phyloP scores from a whole-genome alignment of 257 asterid species.

The Linderniella brevidens region DNA sequence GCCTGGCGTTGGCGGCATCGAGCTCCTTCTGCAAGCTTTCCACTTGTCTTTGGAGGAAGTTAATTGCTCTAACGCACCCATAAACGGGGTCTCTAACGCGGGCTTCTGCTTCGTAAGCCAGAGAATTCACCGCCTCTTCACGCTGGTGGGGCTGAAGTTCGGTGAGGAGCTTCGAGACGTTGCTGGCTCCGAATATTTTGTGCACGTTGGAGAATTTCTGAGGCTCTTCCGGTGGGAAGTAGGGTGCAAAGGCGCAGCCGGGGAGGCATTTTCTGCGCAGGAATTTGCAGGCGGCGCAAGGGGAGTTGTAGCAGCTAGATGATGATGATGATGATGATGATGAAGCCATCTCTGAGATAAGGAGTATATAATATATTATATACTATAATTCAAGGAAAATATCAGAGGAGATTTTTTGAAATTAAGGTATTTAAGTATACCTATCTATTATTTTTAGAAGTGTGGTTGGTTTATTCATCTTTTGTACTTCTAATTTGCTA shows the following conservation, averaged over 20 bases:
- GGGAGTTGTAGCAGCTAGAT: conserved; percentile 6
- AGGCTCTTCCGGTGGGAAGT: conserved; percentile 79
- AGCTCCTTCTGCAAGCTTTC: too few species aligned
- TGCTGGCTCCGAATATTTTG: conserved; percentile 81
- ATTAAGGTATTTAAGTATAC: too few species aligned
- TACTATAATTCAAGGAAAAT: too few species aligned
- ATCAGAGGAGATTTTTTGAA: too few species aligned
- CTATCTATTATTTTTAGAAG: too few species aligned
- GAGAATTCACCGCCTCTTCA: conserved; percentile 67
- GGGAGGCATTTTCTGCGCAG: conserved; percentile 78
- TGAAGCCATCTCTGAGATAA: too few species aligned
- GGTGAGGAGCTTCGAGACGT: conserved; percentile 62
- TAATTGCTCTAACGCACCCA: conserved; percentile 38
- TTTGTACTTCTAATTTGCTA: too few species aligned
- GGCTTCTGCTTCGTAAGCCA: conserved; percentile 70
- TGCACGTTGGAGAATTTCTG: conserved; percentile 70
- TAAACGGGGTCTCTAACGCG: conserved; percentile 73
- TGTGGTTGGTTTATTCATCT: too few species aligned
- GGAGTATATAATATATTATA: too few species aligned
- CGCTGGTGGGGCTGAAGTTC: conserved; percentile 47
- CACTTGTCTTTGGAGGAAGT: too few species aligned
- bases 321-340: too few species aligned
- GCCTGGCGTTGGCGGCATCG: too few species aligned
- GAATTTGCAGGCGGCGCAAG: conserved; percentile 91
- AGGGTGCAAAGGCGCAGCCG: conserved; percentile 79